These are phyloP conservation scores for Fusarium compactum DNA, from an alignment of 2,329 filamentous ascomycete genomes.

Conservation along the genomic window DNA sequence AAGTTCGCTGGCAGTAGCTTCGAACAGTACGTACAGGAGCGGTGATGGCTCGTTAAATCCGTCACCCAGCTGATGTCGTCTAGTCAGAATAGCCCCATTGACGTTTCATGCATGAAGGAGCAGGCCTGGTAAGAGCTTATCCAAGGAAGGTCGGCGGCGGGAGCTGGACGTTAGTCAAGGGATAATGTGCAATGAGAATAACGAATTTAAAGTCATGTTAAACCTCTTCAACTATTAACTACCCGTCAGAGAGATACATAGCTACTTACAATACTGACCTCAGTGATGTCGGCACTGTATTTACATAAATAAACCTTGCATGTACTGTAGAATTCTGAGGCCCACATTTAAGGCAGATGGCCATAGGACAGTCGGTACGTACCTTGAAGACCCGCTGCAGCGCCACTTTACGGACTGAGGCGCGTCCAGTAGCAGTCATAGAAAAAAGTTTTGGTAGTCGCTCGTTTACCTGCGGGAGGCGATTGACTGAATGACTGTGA, in stretches of 20 bases:
- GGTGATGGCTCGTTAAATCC: slow-evolving; percentile 36
- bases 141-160: not conserved
- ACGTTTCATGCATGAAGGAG: slow-evolving; percentile 7
- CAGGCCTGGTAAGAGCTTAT: not conserved
- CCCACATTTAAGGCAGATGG: slow-evolving; percentile 21
- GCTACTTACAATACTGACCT: not conserved
- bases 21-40: slow-evolving; percentile 32
- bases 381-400: slow-evolving; percentile 10
- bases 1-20: slow-evolving; percentile 17
- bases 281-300: not conserved
- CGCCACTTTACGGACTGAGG: slow-evolving; percentile 25
- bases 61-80: slow-evolving; percentile 37
- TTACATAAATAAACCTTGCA: too few species aligned
- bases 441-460: slow-evolving; percentile 34
- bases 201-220: slow-evolving; percentile 17
- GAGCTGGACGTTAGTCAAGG: not conserved
- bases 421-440: slow-evolving; percentile 28
- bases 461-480: slow-evolving; percentile 5
- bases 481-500: slow-evolving; percentile 15
- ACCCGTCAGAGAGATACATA: too few species aligned
- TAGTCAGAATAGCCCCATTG: slow-evolving; percentile 15
- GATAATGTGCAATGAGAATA: slow-evolving; percentile 9
- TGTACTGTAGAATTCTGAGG: not conserved
- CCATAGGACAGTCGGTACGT: slow-evolving; percentile 8
- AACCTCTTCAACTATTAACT: not conserved